phyloP scores from a whole-genome alignment of 768 basidiomycete genomes.

The Rhodotorula paludigena region DNA sequence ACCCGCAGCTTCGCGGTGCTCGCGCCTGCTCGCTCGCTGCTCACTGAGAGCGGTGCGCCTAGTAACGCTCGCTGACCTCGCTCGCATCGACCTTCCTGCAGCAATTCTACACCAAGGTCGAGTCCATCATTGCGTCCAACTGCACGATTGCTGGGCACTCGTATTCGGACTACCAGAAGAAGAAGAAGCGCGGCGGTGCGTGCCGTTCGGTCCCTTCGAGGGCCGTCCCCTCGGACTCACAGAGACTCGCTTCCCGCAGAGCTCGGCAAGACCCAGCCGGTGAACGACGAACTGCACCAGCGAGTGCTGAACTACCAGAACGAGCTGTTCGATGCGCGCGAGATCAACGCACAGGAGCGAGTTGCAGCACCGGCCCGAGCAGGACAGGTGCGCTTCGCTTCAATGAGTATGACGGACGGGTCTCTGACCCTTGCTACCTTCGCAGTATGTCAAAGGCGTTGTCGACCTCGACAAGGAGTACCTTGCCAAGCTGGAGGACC shows the following conservation, averaged over 20 bases:
- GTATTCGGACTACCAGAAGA: not conserved
- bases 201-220: not conserved
- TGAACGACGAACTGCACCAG: slow-evolving; percentile 14
- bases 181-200: slow-evolving; percentile 13
- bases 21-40: not conserved
- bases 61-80: not conserved
- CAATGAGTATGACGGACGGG: too few species aligned
- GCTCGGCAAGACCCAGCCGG: slow-evolving; percentile 12
- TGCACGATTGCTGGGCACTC: slow-evolving; percentile 9
- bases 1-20: not conserved
- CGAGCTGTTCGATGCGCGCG: slow-evolving; percentile 19
- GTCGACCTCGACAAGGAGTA: slow-evolving; percentile 1
- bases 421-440: accelerated
- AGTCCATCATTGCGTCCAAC: slow-evolving; percentile 13
- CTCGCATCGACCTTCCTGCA: not conserved
- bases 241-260: not conserved
- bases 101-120: slow-evolving; percentile 15
- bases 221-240: not conserved
- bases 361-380: slow-evolving; percentile 9
- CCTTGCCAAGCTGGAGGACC: not conserved
- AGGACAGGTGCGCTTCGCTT: not conserved
- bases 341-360: slow-evolving; percentile 12
- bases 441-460: not conserved
- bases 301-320: slow-evolving; percentile 20
- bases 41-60: too few species aligned